Evolutionary conservation across 148 eudicot genomes (phyloP).

Genomic region (Limonium bicolor): DNA sequence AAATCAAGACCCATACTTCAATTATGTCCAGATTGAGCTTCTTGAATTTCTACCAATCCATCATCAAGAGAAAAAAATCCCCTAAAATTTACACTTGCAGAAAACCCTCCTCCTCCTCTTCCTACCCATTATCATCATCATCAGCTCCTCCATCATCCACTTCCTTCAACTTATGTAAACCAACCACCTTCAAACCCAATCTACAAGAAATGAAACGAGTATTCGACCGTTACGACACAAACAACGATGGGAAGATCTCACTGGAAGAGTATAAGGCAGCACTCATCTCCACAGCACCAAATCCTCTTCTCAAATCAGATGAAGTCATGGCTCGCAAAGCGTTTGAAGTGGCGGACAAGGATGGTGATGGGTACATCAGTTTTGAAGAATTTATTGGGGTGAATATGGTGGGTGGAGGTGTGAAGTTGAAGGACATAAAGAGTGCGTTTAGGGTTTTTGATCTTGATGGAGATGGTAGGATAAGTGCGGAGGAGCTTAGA

Average conservation of each 20-base stretch:
- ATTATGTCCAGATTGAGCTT: conserved; percentile 1
- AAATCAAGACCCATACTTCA: not conserved
- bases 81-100: too few relatives aligned
- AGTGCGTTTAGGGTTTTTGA: conserved; percentile 37
- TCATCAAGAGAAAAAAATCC: conserved; percentile 2
- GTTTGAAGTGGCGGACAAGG: conserved; percentile 32
- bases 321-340: conserved; percentile 16
- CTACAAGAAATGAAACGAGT: conserved; percentile 28
- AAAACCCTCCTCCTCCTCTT: not conserved
- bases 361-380: conserved; percentile 43
- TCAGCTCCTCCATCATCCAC: not conserved
- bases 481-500: conserved; percentile 37
- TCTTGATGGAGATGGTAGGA: conserved; percentile 46
- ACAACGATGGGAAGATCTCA: conserved; percentile 50
- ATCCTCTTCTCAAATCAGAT: not conserved
- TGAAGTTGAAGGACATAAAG: conserved; percentile 19
- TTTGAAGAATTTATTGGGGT: conserved; percentile 45
- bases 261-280: conserved; percentile 34
- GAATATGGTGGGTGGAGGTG: conserved; percentile 22
- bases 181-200: conserved; percentile 18
- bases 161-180: not conserved
- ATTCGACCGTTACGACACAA: conserved; percentile 42
- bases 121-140: not conserved
- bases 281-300: conserved; percentile 13
- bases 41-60: not conserved